Percentiles rank a stretch among this genome's conserved stretches.
Evolutionary conservation across 2,329 filamentous ascomycete species (phyloP).

Genomic region (Cryphonectria japonica): DNA sequence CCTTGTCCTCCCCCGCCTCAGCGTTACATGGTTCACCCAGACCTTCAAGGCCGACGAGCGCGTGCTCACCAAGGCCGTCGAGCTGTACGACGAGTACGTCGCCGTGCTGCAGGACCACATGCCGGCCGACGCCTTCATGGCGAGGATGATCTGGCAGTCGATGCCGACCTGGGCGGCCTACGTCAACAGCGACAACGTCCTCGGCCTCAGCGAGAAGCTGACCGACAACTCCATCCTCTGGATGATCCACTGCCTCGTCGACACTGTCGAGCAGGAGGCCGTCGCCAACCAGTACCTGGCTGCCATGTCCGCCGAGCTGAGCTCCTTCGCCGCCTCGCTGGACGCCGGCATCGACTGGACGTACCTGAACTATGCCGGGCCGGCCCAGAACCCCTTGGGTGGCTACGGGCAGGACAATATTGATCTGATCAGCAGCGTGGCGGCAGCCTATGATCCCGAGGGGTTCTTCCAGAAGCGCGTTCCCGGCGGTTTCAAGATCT

Average conservation of each 20-base stretch:
- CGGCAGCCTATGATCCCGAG: background rate
- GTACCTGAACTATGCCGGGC: constrained; percentile 8
- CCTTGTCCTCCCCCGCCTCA: constrained; percentile 24
- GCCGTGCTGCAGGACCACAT: constrained; percentile 37
- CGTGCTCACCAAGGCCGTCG: constrained; percentile 42
- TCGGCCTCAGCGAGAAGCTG: constrained; percentile 43
- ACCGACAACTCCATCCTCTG: constrained; percentile 35
- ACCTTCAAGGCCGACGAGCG: constrained; percentile 40
- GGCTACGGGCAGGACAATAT: background rate
- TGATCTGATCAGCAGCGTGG: background rate
- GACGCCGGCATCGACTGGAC: constrained; percentile 3
- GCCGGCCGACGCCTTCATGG: constrained; percentile 38
- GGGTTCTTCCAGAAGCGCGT: background rate
- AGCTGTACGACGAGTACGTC: constrained; percentile 45
- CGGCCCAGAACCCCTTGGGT: constrained; percentile 2
- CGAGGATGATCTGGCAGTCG: constrained; percentile 41
- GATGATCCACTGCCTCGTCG: constrained; percentile 38
- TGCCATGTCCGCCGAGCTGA: constrained; percentile 4
- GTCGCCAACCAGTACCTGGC: constrained; percentile 36
- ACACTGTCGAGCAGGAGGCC: constrained; percentile 35
- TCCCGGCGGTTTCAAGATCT: background rate
- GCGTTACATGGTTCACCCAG: constrained; percentile 32
- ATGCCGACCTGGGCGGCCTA: constrained; percentile 43
- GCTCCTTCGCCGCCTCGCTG: background rate
- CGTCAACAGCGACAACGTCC: constrained; percentile 45